Evolutionary conservation across 1,139 yeast species (phyloP).

Genomic region (Pichia sp.): DNA sequence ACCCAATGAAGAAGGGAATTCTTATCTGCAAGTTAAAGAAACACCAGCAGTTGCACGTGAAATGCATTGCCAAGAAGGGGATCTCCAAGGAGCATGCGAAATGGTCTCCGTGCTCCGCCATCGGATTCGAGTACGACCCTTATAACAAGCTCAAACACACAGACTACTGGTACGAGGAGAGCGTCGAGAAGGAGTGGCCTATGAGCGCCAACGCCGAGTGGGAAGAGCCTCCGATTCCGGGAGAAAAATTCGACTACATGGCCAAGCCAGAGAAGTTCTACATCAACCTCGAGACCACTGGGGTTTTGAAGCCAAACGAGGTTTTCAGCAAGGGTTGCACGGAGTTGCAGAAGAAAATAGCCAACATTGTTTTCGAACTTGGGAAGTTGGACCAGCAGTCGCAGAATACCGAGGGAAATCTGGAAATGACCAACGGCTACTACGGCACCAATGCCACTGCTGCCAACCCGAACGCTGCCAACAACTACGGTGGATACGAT

Average conservation of each 20-base stretch:
- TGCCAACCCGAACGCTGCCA: constrained; percentile 1
- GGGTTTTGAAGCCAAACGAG: constrained; percentile 82
- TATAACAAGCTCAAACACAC: constrained; percentile 97
- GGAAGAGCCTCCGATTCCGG: constrained; percentile 93
- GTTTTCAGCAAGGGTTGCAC: constrained; percentile 80
- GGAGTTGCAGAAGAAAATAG: constrained; percentile 84
- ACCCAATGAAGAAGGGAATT: constrained; percentile 75
- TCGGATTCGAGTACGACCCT: constrained; percentile 98
- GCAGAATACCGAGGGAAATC: constrained; percentile 28
- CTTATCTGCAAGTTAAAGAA: constrained; percentile 85
- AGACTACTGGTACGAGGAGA: constrained; percentile 93
- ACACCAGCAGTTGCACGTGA: constrained; percentile 83
- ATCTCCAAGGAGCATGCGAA: constrained; percentile 98
- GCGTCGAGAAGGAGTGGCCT: constrained; percentile 91
- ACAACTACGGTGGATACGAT: not conserved
- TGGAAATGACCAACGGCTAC: constrained; percentile 38
- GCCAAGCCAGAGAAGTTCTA: constrained; percentile 82
- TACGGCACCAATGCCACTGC: constrained; percentile 42
- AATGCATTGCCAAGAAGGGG: constrained; percentile 96
- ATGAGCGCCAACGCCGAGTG: constrained; percentile 81
- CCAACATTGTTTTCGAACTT: constrained; percentile 79
- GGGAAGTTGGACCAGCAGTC: constrained; percentile 46
- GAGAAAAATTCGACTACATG: constrained; percentile 77
- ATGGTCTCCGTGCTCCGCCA: constrained; percentile 97
- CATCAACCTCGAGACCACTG: constrained; percentile 88